Evolutionary conservation across 192 early-diverging fungal genomes (phyloP).

Genomic region (Rhizophlyctis rosea): DNA sequence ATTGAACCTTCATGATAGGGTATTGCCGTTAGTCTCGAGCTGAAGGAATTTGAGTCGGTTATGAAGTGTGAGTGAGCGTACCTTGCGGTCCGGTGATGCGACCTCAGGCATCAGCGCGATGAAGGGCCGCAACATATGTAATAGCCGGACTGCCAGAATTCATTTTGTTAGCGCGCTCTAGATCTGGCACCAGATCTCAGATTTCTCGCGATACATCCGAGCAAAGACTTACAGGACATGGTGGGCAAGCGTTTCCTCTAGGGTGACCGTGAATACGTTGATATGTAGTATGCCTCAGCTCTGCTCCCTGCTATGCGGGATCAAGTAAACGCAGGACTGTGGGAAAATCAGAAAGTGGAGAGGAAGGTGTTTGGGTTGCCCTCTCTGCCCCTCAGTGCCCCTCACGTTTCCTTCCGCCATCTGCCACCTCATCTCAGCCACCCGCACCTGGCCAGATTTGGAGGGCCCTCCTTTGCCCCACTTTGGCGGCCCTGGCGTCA

Average conservation of each 20-base stretch:
- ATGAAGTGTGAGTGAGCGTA: constrained; percentile 36
- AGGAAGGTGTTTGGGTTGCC: not conserved
- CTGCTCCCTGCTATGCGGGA: not conserved
- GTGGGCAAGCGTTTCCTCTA: too few species aligned
- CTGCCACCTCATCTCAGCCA: too few species aligned
- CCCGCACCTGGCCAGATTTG: not conserved
- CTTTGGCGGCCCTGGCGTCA: not conserved
- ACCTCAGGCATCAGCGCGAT: constrained; percentile 99
- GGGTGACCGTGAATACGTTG: not conserved
- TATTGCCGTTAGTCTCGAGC: too few species aligned
- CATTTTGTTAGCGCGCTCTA: not conserved
- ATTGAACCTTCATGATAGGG: constrained; percentile 71
- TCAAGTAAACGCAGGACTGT: not conserved
- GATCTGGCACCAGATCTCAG: not conserved
- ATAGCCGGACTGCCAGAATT: constrained; percentile 73
- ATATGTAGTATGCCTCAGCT: not conserved
- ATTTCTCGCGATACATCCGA: not conserved
- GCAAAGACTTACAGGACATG: not conserved
- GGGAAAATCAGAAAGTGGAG: not conserved
- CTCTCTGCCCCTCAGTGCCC: not conserved
- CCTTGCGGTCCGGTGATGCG: constrained; percentile 94
- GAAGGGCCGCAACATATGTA: constrained; percentile 96
- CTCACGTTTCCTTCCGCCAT: too few species aligned
- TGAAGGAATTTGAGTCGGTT: constrained; percentile 1
- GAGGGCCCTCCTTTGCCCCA: not conserved